phyloP scores from a whole-genome alignment of 2,329 filamentous ascomycete species.

The Bipolaris gigantea region DNA sequence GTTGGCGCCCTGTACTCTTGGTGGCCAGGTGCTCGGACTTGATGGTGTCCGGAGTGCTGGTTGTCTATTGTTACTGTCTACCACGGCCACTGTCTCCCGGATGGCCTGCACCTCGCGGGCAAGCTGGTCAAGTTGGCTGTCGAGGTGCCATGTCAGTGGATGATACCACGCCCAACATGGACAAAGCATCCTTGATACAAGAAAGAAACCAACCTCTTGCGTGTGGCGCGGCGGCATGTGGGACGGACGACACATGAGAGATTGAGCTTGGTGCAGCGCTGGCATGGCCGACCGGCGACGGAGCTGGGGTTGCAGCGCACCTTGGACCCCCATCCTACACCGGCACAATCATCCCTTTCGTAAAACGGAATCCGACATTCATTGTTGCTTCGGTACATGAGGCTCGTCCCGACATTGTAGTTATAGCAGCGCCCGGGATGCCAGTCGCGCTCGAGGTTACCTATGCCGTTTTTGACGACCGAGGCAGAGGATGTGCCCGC shows the following conservation, averaged over 20 bases:
- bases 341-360: too few species aligned
- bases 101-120: neutral
- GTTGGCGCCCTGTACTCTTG: neutral
- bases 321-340: neutral
- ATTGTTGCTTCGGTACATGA: too few species aligned
- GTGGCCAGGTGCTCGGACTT: neutral
- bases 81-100: neutral
- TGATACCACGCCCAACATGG: neutral
- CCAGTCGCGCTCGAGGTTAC: too few species aligned
- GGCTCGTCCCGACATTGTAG: too few species aligned
- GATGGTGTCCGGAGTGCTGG: neutral
- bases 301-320: constrained; percentile 1
- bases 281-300: neutral
- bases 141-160: neutral
- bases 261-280: neutral
- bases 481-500: too few species aligned
- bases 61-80: neutral
- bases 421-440: too few species aligned
- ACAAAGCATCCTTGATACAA: neutral
- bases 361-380: too few species aligned
- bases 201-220: neutral
- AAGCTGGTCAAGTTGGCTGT: neutral
- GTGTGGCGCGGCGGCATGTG: neutral
- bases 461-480: too few species aligned
- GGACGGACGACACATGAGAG: neutral